A percentile compares a stretch with the other conserved stretches of the same genome.
phyloP scores from a whole-genome alignment of 495 filamentous ascomycete species.

The Podospora fimiseda region DNA sequence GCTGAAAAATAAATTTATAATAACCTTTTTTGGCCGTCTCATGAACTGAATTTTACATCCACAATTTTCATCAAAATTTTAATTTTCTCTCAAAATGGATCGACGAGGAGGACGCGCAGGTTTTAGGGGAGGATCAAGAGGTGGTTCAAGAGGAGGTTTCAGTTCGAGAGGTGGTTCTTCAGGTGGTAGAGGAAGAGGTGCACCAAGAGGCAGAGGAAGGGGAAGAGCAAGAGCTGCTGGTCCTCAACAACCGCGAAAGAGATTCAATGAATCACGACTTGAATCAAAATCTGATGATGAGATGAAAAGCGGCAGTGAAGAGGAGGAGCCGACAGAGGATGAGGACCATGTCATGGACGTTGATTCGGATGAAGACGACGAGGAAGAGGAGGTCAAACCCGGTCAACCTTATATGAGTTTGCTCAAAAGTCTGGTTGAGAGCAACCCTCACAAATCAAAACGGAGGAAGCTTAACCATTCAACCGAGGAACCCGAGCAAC shows the following conservation, averaged over 20 bases:
- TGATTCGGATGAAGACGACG: constrained; percentile 40
- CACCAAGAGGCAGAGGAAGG: constrained; percentile 22
- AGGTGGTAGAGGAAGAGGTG: constrained; percentile 14
- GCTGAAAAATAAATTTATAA: constrained; percentile 24
- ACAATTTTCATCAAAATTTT: not conserved
- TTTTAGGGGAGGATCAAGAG: constrained; percentile 19
- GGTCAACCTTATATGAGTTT: constrained; percentile 57
- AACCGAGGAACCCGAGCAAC: constrained; percentile 10
- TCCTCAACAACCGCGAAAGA: constrained; percentile 10
- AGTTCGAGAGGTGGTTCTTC: constrained; percentile 15
- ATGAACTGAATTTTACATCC: not conserved
- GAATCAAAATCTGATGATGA: constrained; percentile 30
- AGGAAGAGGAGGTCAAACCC: constrained; percentile 31
- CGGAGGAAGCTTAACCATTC: constrained; percentile 57
- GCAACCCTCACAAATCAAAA: constrained; percentile 55
- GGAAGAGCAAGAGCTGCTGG: constrained; percentile 22
- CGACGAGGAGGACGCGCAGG: constrained; percentile 27
- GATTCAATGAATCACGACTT: constrained; percentile 34
- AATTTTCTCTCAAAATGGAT: constrained; percentile 18
- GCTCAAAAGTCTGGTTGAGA: constrained; percentile 55
- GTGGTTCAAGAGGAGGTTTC: constrained; percentile 21
- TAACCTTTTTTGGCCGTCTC: constrained; percentile 9
- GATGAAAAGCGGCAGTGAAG: constrained; percentile 13
- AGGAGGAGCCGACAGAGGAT: constrained; percentile 17
- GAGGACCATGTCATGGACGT: constrained; percentile 41